Evolutionary conservation across 148 eudicot species (phyloP).

Genomic region (Cornus florida): DNA sequence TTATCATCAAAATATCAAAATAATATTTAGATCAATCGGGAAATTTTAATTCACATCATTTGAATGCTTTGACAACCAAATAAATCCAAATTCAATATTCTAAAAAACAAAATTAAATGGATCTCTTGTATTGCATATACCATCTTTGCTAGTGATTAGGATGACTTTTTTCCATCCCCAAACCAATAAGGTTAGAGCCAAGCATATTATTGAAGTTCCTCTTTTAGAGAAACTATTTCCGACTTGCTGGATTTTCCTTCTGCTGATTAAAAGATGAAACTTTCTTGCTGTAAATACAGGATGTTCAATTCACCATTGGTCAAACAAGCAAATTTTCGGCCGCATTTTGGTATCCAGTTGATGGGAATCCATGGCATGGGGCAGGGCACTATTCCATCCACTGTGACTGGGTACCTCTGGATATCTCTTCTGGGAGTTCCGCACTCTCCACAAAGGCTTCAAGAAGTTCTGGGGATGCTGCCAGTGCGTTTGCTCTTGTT

Average conservation of each 20-base stretch:
- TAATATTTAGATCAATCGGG: too few species aligned
- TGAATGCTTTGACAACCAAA: too few species aligned
- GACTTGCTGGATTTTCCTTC: not conserved
- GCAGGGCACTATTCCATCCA: slow-evolving; percentile 66
- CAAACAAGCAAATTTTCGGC: slow-evolving; percentile 74
- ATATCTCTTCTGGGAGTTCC: slow-evolving; percentile 41
- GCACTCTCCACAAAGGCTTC: slow-evolving; percentile 20
- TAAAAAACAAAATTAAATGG: too few species aligned
- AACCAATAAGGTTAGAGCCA: not conserved
- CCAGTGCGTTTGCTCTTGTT: slow-evolving; percentile 67
- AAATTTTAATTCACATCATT: too few species aligned
- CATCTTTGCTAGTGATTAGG: too few species aligned
- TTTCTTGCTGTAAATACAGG: slow-evolving; percentile 42
- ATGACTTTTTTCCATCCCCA: too few species aligned
- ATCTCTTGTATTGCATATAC: too few species aligned
- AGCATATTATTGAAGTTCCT: not conserved
- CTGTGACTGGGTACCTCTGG: slow-evolving; percentile 78
- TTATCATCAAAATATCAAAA: too few species aligned
- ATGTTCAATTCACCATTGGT: slow-evolving; percentile 78
- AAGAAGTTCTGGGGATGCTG: slow-evolving; percentile 62
- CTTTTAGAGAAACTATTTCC: not conserved
- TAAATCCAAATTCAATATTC: too few species aligned
- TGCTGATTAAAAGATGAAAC: not conserved
- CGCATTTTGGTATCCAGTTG: slow-evolving; percentile 86
- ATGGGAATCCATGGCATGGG: slow-evolving; percentile 79